Evolutionary conservation across 2,329 filamentous ascomycete species (phyloP), one percentile per base, ranked within the genome.

Genomic region (Cladorrhinum sp.): DNA sequence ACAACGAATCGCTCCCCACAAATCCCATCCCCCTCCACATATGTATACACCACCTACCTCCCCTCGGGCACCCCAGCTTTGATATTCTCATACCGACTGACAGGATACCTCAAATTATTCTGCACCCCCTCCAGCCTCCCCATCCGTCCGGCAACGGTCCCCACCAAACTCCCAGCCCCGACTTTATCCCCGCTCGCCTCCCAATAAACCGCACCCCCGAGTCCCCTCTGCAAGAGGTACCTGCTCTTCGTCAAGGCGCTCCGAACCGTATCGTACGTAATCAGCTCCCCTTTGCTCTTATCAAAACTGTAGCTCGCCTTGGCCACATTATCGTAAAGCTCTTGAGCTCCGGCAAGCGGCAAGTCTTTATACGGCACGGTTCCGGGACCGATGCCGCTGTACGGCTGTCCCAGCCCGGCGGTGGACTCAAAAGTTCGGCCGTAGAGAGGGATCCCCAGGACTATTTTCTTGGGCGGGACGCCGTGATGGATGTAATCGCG

Each of bases 121-220:
- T 70, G 63, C 10, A 72, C 75, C 50, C 70, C 67, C 23, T 88
- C 85, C 10, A 87, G 71, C 2, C 71, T 72, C 5, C 79, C 79
- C 63, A 87, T 72, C 2, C 67, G 71, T 42, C 73, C 73, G 2
- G 80, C 79, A 63, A 84, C 70, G 7, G 80, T 80, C 18, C 75
- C 72, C 20, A 90, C 84, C 64, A 95, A 75, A 67, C 88, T 92
- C 20, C 68, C 64, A 1, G 68, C 70, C 30, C 78, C 81, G 0
- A 64, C 67, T 65, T 73, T 77, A 69, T 96, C 91, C 12, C 85
- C 87, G 65, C 85, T 89, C 9, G 85, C 87, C 74, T 96, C 91
- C 91, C 91, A 96, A 82, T 89, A 96, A 79, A 95, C 90, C 0
- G 84, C 87, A 12, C 91, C 91, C 1, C 89, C 91, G 1, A 96